A percentile compares a stretch with the other conserved stretches of the same genome.
phyloP scores from a whole-genome alignment of 192 early-diverging fungal genomes.

The Backusella morwellensis region DNA sequence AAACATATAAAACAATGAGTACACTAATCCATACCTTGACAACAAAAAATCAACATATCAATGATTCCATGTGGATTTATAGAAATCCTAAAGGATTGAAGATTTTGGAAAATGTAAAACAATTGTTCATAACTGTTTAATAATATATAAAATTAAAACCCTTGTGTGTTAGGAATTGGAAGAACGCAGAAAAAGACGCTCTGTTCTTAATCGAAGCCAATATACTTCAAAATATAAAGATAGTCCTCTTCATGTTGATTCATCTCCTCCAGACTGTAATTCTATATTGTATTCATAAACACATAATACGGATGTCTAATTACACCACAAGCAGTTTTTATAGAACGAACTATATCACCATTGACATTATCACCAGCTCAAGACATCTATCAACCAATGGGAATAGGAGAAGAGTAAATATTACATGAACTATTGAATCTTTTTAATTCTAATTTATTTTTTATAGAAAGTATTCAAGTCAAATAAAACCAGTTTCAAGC shows the following conservation, averaged over 20 bases:
- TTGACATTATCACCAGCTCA: neutral
- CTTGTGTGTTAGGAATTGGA: neutral
- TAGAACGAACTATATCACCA: neutral
- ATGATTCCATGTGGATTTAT: conserved; percentile 9
- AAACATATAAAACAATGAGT: neutral
- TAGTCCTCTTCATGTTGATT: neutral
- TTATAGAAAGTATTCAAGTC: neutral
- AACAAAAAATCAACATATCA: neutral
- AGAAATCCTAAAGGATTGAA: conserved; percentile 12
- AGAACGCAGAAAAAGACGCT: conserved; percentile 1
- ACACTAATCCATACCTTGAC: neutral
- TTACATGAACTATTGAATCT: neutral
- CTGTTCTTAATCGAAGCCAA: neutral
- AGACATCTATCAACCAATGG: neutral
- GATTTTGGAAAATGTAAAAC: neutral
- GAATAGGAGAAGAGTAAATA: neutral
- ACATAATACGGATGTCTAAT: neutral
- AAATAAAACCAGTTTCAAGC: neutral
- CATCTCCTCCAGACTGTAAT: neutral
- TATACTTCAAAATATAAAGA: neutral
- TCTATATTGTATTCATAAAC: neutral
- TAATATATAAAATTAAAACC: neutral
- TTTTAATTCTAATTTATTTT: neutral
- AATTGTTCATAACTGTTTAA: neutral
- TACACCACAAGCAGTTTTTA: neutral